phyloP scores from a whole-genome alignment of 371 early-diverging fungal genomes.

The Smittium culicis region DNA sequence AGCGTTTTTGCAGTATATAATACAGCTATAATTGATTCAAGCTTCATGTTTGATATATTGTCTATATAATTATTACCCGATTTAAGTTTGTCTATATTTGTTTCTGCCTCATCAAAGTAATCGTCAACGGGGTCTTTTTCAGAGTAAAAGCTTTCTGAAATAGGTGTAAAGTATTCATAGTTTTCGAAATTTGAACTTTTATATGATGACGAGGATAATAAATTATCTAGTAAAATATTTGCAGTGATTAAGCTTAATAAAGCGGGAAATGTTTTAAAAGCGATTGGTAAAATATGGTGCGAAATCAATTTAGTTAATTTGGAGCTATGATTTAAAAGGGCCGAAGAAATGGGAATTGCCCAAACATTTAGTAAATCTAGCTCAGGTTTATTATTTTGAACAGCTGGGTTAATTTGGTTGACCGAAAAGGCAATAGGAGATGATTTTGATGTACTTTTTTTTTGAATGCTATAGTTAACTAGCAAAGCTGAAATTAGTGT shows the following conservation, averaged over 20 bases:
- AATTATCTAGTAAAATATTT: no score
- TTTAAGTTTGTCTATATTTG: neutral
- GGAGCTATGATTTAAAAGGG: neutral
- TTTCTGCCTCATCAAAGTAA: neutral
- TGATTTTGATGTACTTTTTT: no score
- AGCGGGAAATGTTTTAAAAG: neutral
- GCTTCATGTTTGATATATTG: neutral
- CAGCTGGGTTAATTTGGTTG: no score
- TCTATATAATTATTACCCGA: neutral
- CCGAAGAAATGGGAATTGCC: neutral
- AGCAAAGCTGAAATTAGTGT: conserved; percentile 23
- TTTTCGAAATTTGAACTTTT: no score
- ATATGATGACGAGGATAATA: no score
- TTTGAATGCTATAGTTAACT: neutral
- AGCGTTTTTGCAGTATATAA: neutral
- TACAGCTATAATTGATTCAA: neutral
- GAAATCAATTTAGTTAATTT: neutral
- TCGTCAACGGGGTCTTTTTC: neutral
- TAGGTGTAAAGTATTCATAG: no score
- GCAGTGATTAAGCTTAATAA: no score
- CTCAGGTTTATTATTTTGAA: neutral
- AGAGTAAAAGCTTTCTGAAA: neutral
- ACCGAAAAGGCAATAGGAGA: no score
- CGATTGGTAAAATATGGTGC: neutral
- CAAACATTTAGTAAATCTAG: neutral